Percentiles rank a stretch among this genome's conserved stretches.
phyloP scores from a whole-genome alignment of 371 early-diverging fungal species.

The Lichtheimia hyalospora region DNA sequence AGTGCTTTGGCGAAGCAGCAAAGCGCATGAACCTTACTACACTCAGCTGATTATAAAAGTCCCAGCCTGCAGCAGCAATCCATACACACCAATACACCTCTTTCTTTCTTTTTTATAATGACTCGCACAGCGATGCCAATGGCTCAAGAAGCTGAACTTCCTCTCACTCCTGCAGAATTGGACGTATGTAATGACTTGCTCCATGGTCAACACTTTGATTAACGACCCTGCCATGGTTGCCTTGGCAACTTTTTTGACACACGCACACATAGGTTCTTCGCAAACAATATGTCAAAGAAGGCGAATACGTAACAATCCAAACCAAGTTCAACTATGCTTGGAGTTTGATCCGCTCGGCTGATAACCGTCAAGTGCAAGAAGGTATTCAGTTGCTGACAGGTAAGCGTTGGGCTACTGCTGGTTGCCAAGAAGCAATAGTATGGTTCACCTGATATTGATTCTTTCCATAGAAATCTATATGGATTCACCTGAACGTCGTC shows the following conservation, averaged over 20 bases:
- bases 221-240: background rate
- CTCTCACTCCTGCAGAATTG: constrained; percentile 36
- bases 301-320: constrained; percentile 70
- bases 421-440: too few relatives aligned
- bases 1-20: background rate
- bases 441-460: too few relatives aligned
- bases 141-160: constrained; percentile 41
- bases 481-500: constrained; percentile 80
- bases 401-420: too few relatives aligned
- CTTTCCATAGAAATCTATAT: constrained; percentile 74
- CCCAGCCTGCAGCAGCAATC: background rate
- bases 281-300: constrained; percentile 74
- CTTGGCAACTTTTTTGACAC: too few relatives aligned
- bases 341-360: constrained; percentile 79
- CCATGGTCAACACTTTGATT: too few relatives aligned
- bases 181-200: constrained; percentile 18
- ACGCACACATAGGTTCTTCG: constrained; percentile 55
- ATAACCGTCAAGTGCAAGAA: constrained; percentile 63
- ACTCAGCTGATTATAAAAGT: background rate
- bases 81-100: background rate
- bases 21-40: background rate
- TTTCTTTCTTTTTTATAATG: background rate
- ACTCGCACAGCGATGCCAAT: constrained; percentile 21
- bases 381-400: constrained; percentile 82
- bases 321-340: constrained; percentile 97